These are phyloP conservation scores for Ustilago trichophora DNA, from an alignment of 1,284 basidiomycete species.

Conservation along the genomic window DNA sequence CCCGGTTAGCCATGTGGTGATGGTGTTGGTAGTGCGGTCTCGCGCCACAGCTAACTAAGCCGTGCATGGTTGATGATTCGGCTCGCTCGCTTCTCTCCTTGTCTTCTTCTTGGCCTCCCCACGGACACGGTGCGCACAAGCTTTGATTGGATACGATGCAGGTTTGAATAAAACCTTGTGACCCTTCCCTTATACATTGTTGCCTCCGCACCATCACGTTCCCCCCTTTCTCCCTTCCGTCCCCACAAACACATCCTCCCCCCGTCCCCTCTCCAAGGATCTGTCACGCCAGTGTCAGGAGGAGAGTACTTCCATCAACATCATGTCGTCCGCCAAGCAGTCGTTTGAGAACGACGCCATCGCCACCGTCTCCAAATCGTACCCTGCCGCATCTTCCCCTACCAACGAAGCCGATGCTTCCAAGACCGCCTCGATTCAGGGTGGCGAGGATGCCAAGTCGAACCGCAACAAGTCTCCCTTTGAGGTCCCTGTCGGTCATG, in stretches of 20 bases:
- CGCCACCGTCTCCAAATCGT: constrained; percentile 32
- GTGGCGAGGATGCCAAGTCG: constrained; percentile 21
- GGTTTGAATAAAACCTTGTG: not conserved
- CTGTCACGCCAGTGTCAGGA: constrained; percentile 22
- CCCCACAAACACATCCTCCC: not conserved
- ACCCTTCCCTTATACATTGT: constrained; percentile 16
- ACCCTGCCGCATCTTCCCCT: constrained; percentile 4
- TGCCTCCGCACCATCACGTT: not conserved
- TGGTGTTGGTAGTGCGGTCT: not conserved
- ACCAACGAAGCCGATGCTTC: constrained; percentile 15
- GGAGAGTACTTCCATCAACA: constrained; percentile 7
- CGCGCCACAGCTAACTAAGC: not conserved
- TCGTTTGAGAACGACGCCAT: constrained; percentile 35
- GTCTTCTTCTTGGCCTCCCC: too few relatives aligned
- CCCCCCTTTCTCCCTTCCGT: not conserved
- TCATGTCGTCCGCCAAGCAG: constrained; percentile 31
- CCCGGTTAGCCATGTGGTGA: not conserved
- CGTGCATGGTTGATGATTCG: too few relatives aligned
- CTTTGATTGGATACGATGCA: not conserved
- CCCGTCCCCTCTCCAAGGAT: constrained; percentile 19
- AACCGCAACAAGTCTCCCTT: constrained; percentile 26
- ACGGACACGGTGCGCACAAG: too few relatives aligned
- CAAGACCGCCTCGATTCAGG: constrained; percentile 18
- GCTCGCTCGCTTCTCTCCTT: too few relatives aligned
- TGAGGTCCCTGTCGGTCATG: constrained; percentile 29